Base-by-base conservation (phyloP, 176 grass and related monocot genomes). In the Echinochloa phyllopogon region DNA sequence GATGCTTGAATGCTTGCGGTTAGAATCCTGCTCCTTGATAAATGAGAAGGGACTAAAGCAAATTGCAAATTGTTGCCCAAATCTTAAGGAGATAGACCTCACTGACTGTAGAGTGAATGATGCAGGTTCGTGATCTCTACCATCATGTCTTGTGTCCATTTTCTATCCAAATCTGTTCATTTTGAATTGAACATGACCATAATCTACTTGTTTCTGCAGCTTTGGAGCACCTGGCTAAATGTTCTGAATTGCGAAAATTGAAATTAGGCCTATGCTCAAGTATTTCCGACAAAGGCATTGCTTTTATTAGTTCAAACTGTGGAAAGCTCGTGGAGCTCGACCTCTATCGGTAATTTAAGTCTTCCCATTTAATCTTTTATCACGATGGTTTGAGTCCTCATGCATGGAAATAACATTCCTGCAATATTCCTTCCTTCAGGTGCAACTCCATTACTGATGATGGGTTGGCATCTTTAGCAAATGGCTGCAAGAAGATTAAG, bases 31-130 rank as follows among this genome's bases (percentile, higher is more conserved):
- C 83, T 84, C 85, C 48, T 92, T 88, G 62, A 92, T 99, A 83
- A 90, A 86, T 9, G 93, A 99, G 69, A 96, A 99, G 75, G 96
- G 96, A 29, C 74, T 99, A 25, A 75, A 96, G 41, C 37, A 55
- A 29, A 88, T 99, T 18, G 63, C 91, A 10, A 78, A 69, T 43
- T 88, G 62, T 85, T 99, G 93, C 84, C 81, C 91, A 60, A 83
- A 80, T 89, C 89, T 99, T 69, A 95, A 89, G 84, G 96, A 96
- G 81, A 87, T 94, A 61, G 93, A 99, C 82, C 96, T 96, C 87
- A 99, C 96, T 62, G 96, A 99, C 52, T 99, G 93, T 77, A 58
- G 86, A 82, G 88, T 99, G 64, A 89, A 85, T 85, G 89, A 96
- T 73, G 74, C 73, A 80, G 96, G 96, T 99, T 85, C 65, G 74